Evolutionary conservation across 1,284 basidiomycete species (phyloP), one percentile per base, ranked within the genome.

Genomic region (Ustilago shanxiensis): DNA sequence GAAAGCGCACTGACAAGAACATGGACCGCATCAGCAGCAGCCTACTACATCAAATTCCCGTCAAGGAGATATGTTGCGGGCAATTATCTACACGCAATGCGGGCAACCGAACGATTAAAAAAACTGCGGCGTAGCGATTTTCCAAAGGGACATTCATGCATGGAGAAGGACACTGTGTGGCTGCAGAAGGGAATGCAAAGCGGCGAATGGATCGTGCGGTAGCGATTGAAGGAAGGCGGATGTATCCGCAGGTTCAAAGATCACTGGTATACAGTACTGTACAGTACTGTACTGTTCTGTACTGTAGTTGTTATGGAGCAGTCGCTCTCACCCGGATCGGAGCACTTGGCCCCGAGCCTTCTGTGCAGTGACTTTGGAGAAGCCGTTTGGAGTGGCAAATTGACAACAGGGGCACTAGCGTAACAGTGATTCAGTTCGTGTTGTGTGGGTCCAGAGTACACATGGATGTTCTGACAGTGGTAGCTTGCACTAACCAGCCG

Each of bases 231-330:
- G 3, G 16, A 26, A 20, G 31, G 41, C 54, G 54, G 54, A 56
- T 44, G 18, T 41, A 56, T 56, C 54, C 54, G 54, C 39, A 45
- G 54, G 54, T 56, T n/a, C n/a, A n/a, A n/a, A n/a, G n/a, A n/a
- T n/a, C n/a, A n/a, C n/a, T n/a, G n/a, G n/a, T n/a, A n/a, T n/a
- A n/a, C n/a, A n/a, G n/a, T n/a, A n/a, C n/a, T n/a, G n/a, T n/a
- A n/a, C n/a, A n/a, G n/a, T n/a, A n/a, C n/a, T n/a, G n/a, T n/a
- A n/a, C n/a, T n/a, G n/a, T n/a, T n/a, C n/a, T n/a, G n/a, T n/a
- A n/a, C n/a, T n/a, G n/a, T n/a, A n/a, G n/a, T n/a, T n/a, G n/a
- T n/a, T n/a, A n/a, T n/a, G n/a, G n/a, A n/a, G n/a, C n/a, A n/a
- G n/a, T n/a, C n/a, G n/a, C n/a, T n/a, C n/a, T n/a, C n/a, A n/a